Evolutionary conservation across 2,329 filamentous ascomycete species (phyloP), one percentile per base, ranked within the genome.

Genomic region (Chaetothyriales sp.): DNA sequence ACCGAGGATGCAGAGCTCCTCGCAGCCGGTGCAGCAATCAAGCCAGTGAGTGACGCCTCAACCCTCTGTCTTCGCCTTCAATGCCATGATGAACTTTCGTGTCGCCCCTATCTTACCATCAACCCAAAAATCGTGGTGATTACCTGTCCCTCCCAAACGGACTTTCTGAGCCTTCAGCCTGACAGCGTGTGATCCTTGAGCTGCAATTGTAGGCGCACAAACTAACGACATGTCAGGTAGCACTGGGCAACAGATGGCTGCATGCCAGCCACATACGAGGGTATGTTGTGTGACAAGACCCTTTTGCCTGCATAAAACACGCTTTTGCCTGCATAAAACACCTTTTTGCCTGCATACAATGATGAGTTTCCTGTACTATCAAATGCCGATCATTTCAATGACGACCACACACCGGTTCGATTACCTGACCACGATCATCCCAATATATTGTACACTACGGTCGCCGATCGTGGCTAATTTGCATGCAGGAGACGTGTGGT

Each of bases 141-240:
- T 73, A 77, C 75, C 73, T 75, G 76, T 78, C 74, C 70, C 66
- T 72, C 73, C 76, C 76, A 78, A 79, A 78, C 73, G 74, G 74
- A 78, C 75, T 67, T 66, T 68, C 75, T 77, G 75, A 77, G 64
- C 56, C 60, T 19, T 43, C 43, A 19, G 4, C 40, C n/a, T 22
- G 18, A 44, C 18, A 15, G 4, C 33, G 10, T 40, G 7, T 40
- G 4, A 15, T 40, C 33, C 15, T 13, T 40, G 10, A 40, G 33
- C 8, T 40, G 33, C 33, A 40, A 40, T 13, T 5, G 33, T 15
- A 15, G 33, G 10, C 33, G 13, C 10, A 40, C 4, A n/a, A n/a
- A 40, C 44, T 20, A 46, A 46, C 44, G 18, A 20, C 9, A 10
- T 19, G 6, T 20, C 18, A 28, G 44, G 44, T 20, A 46, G 8